phyloP scores from a whole-genome alignment of 2,329 filamentous ascomycete genomes.

The Cordyceps tenuipes region DNA sequence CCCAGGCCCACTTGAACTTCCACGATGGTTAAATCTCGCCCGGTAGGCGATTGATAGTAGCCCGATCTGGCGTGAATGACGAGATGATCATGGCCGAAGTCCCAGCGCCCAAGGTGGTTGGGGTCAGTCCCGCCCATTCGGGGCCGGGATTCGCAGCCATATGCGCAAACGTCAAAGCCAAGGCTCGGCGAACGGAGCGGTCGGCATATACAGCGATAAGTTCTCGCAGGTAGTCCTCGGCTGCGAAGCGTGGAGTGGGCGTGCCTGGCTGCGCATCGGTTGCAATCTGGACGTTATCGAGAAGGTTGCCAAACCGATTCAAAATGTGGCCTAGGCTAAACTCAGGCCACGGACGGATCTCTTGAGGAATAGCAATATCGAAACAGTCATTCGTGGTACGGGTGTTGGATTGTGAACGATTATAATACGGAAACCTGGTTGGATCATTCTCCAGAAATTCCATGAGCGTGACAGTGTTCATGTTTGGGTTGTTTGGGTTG shows the following conservation, averaged over 20 bases:
- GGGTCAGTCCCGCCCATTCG: neutral
- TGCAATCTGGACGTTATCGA: neutral
- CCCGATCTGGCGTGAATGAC: neutral
- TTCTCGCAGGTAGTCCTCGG: neutral
- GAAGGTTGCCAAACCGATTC: neutral
- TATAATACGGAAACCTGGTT: neutral
- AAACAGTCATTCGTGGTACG: neutral
- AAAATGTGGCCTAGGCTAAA: neutral
- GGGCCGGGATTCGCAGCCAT: neutral
- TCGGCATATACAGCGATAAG: neutral
- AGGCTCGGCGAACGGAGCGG: neutral
- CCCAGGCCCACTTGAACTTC: too few relatives aligned
- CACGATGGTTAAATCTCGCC: neutral
- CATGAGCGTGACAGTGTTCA: neutral
- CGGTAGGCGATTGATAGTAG: neutral
- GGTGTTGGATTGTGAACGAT: neutral
- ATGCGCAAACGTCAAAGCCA: neutral
- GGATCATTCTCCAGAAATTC: neutral
- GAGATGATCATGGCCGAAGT: neutral
- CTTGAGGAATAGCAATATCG: neutral
- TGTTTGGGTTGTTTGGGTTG: neutral
- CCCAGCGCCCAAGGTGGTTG: neutral
- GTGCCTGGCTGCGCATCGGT: neutral
- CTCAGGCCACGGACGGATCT: neutral
- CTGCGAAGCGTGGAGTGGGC: neutral